These are phyloP conservation scores for Vigna unguiculata DNA, from an alignment of 306 rosid species.

Conservation along the genomic window DNA sequence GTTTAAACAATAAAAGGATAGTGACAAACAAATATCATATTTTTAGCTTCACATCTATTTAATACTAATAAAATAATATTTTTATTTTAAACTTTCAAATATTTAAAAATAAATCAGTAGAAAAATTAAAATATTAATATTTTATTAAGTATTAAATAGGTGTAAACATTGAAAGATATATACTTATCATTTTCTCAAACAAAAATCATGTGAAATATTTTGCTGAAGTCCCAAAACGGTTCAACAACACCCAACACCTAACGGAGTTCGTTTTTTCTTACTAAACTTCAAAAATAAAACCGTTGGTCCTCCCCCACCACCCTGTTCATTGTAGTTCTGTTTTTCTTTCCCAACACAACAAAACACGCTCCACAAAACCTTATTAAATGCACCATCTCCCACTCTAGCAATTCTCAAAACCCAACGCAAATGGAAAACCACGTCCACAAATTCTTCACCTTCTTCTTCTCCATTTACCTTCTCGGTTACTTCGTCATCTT, in stretches of 20 bases:
- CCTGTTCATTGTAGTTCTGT: not conserved
- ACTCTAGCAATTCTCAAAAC: not conserved
- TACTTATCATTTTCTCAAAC: too few relatives aligned
- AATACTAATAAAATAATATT: too few relatives aligned
- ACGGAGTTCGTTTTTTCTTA: not conserved
- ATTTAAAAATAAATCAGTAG: too few relatives aligned
- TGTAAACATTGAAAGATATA: too few relatives aligned
- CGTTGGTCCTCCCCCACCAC: not conserved
- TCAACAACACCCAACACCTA: not conserved
- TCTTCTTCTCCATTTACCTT: constrained; percentile 56
- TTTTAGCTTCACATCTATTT: too few relatives aligned
- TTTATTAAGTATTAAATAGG: too few relatives aligned
- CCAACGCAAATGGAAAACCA: not conserved
- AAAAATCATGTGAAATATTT: not conserved
- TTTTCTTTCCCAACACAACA: not conserved
- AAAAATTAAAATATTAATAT: too few relatives aligned
- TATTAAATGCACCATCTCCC: not conserved
- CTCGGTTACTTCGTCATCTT: constrained; percentile 63
- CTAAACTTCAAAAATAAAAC: not conserved
- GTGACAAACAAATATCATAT: too few relatives aligned
- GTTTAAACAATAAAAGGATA: too few relatives aligned
- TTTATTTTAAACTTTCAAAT: too few relatives aligned
- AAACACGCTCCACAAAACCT: not conserved
- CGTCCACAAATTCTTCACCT: constrained; percentile 46
- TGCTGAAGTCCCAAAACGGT: not conserved